Conservation (phyloP, 2,329 filamentous ascomycete genomes). For the Ophiosphaerella korrae region DNA sequence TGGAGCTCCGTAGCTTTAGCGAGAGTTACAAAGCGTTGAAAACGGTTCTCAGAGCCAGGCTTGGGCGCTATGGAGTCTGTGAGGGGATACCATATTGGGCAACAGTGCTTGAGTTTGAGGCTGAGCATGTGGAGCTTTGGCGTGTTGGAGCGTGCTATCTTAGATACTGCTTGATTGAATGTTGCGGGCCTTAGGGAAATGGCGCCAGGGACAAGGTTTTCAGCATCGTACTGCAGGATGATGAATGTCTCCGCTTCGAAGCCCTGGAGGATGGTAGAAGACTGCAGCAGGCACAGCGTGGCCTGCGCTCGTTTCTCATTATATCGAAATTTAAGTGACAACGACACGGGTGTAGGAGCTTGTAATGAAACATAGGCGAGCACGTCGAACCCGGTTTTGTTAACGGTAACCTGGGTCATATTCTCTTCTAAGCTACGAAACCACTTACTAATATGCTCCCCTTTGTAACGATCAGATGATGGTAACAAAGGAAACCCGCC, state of each 20-base stretch:
- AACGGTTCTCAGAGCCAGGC: conserved; percentile 6
- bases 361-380: conserved; percentile 11
- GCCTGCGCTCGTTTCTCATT: conserved; percentile 12
- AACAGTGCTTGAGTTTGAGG: neutral
- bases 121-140: too few relatives aligned
- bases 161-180: too few relatives aligned
- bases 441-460: conserved; percentile 13
- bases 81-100: conserved; percentile 13
- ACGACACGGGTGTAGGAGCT: conserved; percentile 9
- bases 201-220: conserved; percentile 17
- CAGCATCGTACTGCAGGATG: conserved; percentile 20
- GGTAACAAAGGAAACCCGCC: conserved; percentile 15
- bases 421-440: conserved; percentile 11
- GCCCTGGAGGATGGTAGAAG: conserved; percentile 8
- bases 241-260: conserved; percentile 16
- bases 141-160: too few relatives aligned
- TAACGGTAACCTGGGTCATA: conserved; percentile 7
- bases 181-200: conserved; percentile 2
- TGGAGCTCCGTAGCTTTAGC: conserved; percentile 15
- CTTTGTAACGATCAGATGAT: conserved; percentile 1
- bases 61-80: conserved; percentile 4
- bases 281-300: conserved; percentile 14
- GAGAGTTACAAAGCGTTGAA: conserved; percentile 11
- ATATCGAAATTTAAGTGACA: conserved; percentile 15
- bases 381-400: conserved; percentile 15